Evolutionary conservation across 1,284 basidiomycete genomes (phyloP), one percentile per base, ranked within the genome.

Genomic region (Moesziomyces antarcticus): DNA sequence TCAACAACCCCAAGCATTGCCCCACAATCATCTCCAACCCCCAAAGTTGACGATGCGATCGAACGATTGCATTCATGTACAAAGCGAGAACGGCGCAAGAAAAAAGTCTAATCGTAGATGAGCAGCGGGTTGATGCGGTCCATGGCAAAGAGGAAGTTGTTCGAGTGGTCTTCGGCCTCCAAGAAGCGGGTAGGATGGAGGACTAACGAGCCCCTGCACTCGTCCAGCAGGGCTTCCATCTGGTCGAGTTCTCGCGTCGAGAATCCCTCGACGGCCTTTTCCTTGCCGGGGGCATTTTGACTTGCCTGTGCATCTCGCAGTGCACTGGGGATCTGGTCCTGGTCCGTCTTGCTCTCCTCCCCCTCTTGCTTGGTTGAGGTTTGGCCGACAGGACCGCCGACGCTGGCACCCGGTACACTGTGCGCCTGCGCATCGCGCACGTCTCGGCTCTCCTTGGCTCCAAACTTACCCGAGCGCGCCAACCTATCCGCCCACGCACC

Each of bases 61-160:
- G 30, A 33, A 33, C 13, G 13, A 33, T 33, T 33, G 30, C 30
- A 33, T 33, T 33, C 30, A 33, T 13, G 37, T 8, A 40, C 14
- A 40, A 40, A 18, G 37, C 37, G 37, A 40, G 37, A 40, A 18
- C 3, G 14, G 13, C 37, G 14, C 6, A 11, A 14, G 5, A 5
- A 14, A 3, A 35, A 7, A 21, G 40, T 46, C 56, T 51, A 74
- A 59, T 74, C 72, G 51, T 74, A 70, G 42, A 74, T 71, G 35
- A 74, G 56, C 27, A 80, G 52, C 14, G 80, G 80, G 35, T 80
- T 77, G 40, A 82, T 81, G 20, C 77, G 52, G 48, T 82, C 80
- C 76, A 80, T 75, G 18, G 79, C 72, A 50, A 82, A 82, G 43
- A 82, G 47, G 49, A 80, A 78, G 65, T 81, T 79, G 56, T 75